Conservation (phyloP, 2,329 filamentous ascomycete genomes). For the Ciborinia camelliae region DNA sequence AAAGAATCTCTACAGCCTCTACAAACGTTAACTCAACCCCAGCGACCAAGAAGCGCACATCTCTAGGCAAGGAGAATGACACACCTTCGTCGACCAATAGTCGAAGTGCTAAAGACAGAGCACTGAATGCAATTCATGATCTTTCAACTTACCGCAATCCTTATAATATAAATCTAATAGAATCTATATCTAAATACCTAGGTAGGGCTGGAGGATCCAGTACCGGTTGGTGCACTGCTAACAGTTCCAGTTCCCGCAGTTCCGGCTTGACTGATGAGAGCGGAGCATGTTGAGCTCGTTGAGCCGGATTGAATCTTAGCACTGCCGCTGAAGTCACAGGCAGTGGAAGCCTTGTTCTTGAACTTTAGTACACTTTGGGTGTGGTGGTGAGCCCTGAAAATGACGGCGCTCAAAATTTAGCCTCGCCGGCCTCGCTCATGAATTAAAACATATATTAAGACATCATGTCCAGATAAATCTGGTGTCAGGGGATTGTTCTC, state of each 20-base stretch:
- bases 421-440: too few relatives aligned
- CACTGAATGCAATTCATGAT: slow-evolving; percentile 70
- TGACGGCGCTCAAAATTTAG: too few relatives aligned
- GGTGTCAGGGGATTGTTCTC: too few relatives aligned
- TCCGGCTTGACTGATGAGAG: slow-evolving; percentile 61
- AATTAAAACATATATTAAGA: too few relatives aligned
- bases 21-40: slow-evolving; percentile 46
- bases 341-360: slow-evolving; percentile 51
- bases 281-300: slow-evolving; percentile 52
- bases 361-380: too few relatives aligned
- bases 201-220: slow-evolving; percentile 31
- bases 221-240: slow-evolving; percentile 45
- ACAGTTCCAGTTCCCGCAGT: slow-evolving; percentile 56
- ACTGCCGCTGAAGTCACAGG: slow-evolving; percentile 70
- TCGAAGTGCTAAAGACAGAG: slow-evolving; percentile 84
- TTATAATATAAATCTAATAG: too few relatives aligned
- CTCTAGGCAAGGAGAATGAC: slow-evolving; percentile 76
- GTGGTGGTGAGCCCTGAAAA: too few relatives aligned
- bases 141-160: too few relatives aligned
- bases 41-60: slow-evolving; percentile 45
- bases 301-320: slow-evolving; percentile 52
- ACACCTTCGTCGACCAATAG: slow-evolving; percentile 74
- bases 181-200: too few relatives aligned
- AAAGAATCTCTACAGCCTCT: slow-evolving; percentile 12
- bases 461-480: too few relatives aligned